phyloP scores from a whole-genome alignment of 1,284 basidiomycete genomes.

The Rhodotorula sp. region DNA sequence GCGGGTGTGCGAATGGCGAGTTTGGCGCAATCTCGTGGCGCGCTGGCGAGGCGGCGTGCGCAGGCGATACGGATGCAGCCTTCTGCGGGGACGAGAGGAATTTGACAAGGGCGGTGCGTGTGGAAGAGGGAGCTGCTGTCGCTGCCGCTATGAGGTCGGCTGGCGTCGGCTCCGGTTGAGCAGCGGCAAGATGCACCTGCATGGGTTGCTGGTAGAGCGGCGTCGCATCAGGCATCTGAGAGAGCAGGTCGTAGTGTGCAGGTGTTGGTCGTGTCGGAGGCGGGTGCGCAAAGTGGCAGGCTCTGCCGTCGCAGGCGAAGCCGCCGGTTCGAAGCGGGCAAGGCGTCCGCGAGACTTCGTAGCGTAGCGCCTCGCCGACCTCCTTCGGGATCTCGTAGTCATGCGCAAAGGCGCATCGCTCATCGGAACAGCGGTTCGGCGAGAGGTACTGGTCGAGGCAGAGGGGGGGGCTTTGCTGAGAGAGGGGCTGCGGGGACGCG shows the following conservation, averaged over 20 bases:
- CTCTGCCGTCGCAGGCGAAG: neutral
- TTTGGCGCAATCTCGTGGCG: neutral
- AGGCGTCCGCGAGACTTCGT: constrained; percentile 5
- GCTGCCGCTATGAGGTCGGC: neutral
- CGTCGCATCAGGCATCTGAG: neutral
- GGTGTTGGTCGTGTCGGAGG: neutral
- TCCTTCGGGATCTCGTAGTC: constrained; percentile 7
- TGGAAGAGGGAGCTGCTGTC: neutral
- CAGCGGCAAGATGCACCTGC: neutral
- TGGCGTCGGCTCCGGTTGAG: too few relatives aligned
- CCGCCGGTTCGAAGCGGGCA: constrained; percentile 5
- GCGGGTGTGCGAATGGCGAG: constrained; percentile 15
- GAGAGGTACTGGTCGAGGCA: constrained; percentile 24
- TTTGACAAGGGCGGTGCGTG: neutral
- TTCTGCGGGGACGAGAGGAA: neutral
- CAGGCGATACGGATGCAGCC: neutral
- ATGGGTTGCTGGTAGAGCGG: neutral
- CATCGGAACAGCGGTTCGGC: neutral
- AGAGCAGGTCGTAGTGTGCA: neutral
- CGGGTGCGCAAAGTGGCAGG: constrained; percentile 21
- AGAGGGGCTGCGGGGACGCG: neutral
- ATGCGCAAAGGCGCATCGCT: constrained; percentile 19
- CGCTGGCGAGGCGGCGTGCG: neutral
- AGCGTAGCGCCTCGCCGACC: constrained; percentile 1
- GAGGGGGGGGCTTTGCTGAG: constrained; percentile 16